phyloP scores from a whole-genome alignment of 441 rosid genomes.

The Adansonia grandidieri region DNA sequence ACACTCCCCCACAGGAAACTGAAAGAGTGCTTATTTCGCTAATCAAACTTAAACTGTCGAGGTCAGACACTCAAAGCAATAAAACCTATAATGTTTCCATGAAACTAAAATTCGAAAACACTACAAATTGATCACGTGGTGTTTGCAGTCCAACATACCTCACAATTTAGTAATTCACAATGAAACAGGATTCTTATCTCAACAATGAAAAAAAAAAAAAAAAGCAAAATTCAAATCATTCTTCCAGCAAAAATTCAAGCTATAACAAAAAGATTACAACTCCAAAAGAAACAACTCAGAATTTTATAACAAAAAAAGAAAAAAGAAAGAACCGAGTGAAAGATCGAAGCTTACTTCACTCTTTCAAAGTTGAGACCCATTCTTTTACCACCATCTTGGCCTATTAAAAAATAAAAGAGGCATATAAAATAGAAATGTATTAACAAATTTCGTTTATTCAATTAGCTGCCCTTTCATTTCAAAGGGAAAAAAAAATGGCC shows the following conservation, averaged over 20 bases:
- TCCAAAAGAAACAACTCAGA: not conserved
- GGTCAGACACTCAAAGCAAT: not conserved
- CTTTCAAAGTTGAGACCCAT: slow-evolving; percentile 83
- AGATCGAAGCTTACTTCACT: slow-evolving; percentile 55
- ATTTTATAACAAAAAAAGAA: not conserved
- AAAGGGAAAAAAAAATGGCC: not conserved
- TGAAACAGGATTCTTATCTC: not conserved
- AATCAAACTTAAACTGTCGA: slow-evolving; percentile 7
- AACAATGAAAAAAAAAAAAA: not conserved
- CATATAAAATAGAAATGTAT: not conserved
- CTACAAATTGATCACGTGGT: not conserved
- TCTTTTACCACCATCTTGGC: slow-evolving; percentile 82
- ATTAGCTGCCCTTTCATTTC: not conserved
- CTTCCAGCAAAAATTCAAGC: not conserved
- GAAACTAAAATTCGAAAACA: not conserved
- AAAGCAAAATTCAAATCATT: not conserved
- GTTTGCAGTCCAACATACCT: not conserved
- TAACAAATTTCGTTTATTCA: not conserved
- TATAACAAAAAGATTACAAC: not conserved
- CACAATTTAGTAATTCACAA: slow-evolving; percentile 5
- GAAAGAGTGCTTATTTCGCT: not conserved
- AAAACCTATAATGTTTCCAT: not conserved
- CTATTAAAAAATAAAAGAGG: slow-evolving; percentile 37
- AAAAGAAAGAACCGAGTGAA: not conserved
- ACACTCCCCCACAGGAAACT: not conserved